A percentile compares a stretch with the other conserved stretches of the same genome.
Evolutionary conservation across 2,329 filamentous ascomycete species (phyloP).

Genomic region (Furcasterigmium sp.): DNA sequence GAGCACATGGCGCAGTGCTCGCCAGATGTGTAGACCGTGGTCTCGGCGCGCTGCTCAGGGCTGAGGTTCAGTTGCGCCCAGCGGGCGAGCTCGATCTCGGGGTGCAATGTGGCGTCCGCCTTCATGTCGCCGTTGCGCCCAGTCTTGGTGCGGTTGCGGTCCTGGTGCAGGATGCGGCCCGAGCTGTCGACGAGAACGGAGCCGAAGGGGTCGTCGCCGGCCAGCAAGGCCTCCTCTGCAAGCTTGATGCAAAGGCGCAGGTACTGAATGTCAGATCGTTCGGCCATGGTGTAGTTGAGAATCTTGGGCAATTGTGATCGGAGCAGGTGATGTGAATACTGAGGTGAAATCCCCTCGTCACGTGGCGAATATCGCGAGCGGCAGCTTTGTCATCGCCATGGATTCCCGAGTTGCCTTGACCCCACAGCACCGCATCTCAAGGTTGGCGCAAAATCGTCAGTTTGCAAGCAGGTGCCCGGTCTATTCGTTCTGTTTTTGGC

Average conservation of each 20-base stretch:
- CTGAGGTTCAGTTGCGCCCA: slow-evolving; percentile 29
- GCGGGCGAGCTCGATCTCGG: slow-evolving; percentile 27
- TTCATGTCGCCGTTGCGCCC: slow-evolving; percentile 17
- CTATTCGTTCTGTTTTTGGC: no score
- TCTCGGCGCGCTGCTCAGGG: slow-evolving; percentile 31
- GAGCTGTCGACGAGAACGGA: slow-evolving; percentile 25
- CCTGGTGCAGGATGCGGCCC: slow-evolving; percentile 20
- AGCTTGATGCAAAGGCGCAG: slow-evolving; percentile 20
- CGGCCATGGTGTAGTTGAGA: slow-evolving; percentile 7
- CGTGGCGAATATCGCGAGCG: no score
- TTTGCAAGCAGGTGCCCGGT: no score
- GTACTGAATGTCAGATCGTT: slow-evolving; percentile 5
- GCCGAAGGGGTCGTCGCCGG: slow-evolving; percentile 29
- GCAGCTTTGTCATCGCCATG: no score
- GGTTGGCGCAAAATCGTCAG: no score
- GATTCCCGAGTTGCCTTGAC: no score
- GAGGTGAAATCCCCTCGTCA: no score
- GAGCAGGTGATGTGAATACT: no score
- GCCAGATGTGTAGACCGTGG: slow-evolving; percentile 29
- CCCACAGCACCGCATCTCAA: no score
- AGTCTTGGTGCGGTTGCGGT: slow-evolving; percentile 27
- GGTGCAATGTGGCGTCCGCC: slow-evolving; percentile 26
- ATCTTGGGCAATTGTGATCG: neutral
- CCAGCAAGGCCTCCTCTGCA: slow-evolving; percentile 28
- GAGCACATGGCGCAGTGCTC: slow-evolving; percentile 33